Percentiles rank a stretch among this genome's conserved stretches.
Evolutionary conservation across 352 stramenopile species (phyloP).

Genomic region (Nothophytophthora sp.): DNA sequence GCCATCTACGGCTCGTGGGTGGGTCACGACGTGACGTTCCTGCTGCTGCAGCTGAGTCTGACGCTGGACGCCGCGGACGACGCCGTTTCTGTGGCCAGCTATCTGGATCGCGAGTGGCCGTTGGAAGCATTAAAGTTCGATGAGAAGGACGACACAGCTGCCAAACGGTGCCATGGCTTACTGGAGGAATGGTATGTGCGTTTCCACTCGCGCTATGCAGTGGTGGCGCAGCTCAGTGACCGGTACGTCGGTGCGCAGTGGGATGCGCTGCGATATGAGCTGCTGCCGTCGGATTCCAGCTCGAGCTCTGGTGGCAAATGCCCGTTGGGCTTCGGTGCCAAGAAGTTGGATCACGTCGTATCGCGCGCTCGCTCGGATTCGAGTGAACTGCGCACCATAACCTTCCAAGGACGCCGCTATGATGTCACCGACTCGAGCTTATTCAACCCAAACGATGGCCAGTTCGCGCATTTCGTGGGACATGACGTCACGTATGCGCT

Average conservation of each 20-base stretch:
- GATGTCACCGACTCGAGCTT: slow-evolving; percentile 53
- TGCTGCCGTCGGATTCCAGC: slow-evolving; percentile 28
- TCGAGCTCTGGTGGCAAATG: slow-evolving; percentile 39
- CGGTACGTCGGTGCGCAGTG: slow-evolving; percentile 41
- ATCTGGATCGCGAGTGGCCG: slow-evolving; percentile 36
- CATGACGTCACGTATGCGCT: slow-evolving; percentile 64
- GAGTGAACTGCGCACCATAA: slow-evolving; percentile 35
- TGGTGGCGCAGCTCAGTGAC: slow-evolving; percentile 49
- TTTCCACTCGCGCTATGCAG: slow-evolving; percentile 48
- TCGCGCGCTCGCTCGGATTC: slow-evolving; percentile 17
- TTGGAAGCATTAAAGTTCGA: slow-evolving; percentile 25
- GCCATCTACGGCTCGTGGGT: slow-evolving; percentile 55
- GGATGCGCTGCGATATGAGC: slow-evolving; percentile 37
- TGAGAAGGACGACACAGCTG: slow-evolving; percentile 9
- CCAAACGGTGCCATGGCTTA: slow-evolving; percentile 30
- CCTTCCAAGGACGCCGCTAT: slow-evolving; percentile 56
- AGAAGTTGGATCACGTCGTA: slow-evolving; percentile 25
- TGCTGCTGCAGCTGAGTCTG: slow-evolving; percentile 45
- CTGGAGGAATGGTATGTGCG: slow-evolving; percentile 56
- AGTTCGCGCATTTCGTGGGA: slow-evolving; percentile 56
- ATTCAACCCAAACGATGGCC: slow-evolving; percentile 38
- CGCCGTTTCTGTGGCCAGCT: slow-evolving; percentile 27
- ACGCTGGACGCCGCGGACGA: slow-evolving; percentile 26
- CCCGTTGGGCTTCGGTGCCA: slow-evolving; percentile 57
- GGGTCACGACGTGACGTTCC: slow-evolving; percentile 51